Evolutionary conservation across 768 basidiomycete genomes (phyloP), one percentile per base, ranked within the genome.

Genomic region (Asterophora lycoperdoides): DNA sequence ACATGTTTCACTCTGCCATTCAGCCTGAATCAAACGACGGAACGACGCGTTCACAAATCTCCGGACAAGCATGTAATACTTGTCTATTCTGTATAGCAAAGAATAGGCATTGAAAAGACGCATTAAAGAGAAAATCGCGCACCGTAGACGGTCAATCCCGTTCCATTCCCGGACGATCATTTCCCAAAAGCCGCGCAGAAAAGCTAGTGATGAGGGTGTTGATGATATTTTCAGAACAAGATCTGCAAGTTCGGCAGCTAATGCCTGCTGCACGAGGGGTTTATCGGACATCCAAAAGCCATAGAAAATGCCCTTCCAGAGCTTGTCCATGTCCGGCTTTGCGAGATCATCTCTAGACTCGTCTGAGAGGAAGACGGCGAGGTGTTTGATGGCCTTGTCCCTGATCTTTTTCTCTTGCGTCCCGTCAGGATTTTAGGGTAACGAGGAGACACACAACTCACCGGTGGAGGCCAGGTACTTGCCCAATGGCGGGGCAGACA

Each of bases 251-350:
- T 93, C 89, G 13, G 77, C 73, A 0, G 95, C 92, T 13, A 99
- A 77, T 11, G 84, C 85, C 64, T 98, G 95, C 64, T 98, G 95
- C 7, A 97, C 89, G 8, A 94, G 77, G 4, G 94, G 94, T 63
- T 98, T 99, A 69, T 99, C 95, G 8, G 94, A 97, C 93, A 97
- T 97, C 94, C 95, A 99, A 69, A 93, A 98, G 64, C 95, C 94
- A 67, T 95, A 99, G 66, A 95, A 99, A 43, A 98, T 79, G 0
- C 94, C 95, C 65, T 99, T 97, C 95, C 95, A 98, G 26, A 98
- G 66, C 67, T 93, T 95, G 53, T 81, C 78, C 83, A 96, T 86
- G 60, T 97, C 93, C 23, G 72, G 50, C 48, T 85, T 80, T 13
- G 86, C 68, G 26, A 95, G 67, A 18, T 65, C 74, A 71, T 84